Conservation (phyloP, 495 filamentous ascomycete species). For the Neurospora tetraspora region DNA sequence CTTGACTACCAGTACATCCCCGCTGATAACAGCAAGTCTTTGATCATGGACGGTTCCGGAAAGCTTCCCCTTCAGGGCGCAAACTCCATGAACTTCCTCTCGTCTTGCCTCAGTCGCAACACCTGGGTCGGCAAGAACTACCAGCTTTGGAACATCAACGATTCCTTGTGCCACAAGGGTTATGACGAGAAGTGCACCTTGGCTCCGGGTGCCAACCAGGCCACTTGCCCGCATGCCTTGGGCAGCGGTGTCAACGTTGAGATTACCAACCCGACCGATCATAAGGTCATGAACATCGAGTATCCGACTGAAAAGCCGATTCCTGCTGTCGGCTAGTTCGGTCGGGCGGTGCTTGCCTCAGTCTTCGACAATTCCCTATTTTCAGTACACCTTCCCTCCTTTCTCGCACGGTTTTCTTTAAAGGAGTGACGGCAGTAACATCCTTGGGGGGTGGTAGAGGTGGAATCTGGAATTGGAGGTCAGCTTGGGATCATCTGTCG, state of each 20-base stretch:
- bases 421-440: too few species aligned
- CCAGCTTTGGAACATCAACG: constrained; percentile 21
- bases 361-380: too few species aligned
- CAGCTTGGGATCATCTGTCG: too few species aligned
- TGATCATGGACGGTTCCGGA: constrained; percentile 19
- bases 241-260: neutral
- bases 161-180: constrained; percentile 16
- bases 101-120: constrained; percentile 15
- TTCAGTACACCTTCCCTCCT: too few species aligned
- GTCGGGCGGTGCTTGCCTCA: too few species aligned
- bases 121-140: constrained; percentile 22
- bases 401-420: too few species aligned
- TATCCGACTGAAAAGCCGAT: neutral
- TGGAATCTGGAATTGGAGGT: too few species aligned
- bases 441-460: too few species aligned
- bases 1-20: constrained; percentile 18
- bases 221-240: neutral
- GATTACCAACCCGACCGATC: neutral
- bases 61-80: constrained; percentile 26
- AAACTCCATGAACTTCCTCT: constrained; percentile 27
- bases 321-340: neutral
- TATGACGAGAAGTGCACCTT: constrained; percentile 24
- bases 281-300: neutral
- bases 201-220: constrained; percentile 18
- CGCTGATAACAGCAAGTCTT: constrained; percentile 13